Base-by-base conservation (phyloP, 139 green algal species). In the Micractinium sp. region DNA sequence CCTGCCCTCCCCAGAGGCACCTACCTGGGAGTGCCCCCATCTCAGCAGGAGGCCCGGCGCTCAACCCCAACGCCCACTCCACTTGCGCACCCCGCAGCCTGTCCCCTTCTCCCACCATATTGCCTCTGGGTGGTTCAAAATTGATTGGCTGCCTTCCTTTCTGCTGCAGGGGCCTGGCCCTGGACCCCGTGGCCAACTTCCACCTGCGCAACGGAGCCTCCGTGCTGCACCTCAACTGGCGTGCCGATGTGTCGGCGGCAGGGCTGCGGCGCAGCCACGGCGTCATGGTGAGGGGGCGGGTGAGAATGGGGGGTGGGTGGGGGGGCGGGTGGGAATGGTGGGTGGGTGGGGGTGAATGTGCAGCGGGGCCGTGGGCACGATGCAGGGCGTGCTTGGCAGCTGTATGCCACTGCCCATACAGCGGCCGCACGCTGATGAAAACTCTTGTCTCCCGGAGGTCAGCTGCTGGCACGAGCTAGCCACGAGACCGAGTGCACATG, bases 101-200 rank as follows among this genome's bases (percentile, higher is more conserved):
- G 5, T 56, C 47, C 9, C 9, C 47, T 9, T 56, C 47, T 9
- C 47, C 47, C 47, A 56, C 47, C 47, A 56, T 5, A 56, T 56
- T 56, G 47, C 47, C 47, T 56, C 47, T 9, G n/a, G n/a, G n/a
- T n/a, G n/a, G n/a, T n/a, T n/a, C n/a, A n/a, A n/a, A n/a, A 5
- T 9, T 56, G 47, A 5, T 9, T 56, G 7, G 7, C 47, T 56
- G 47, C 47, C 47, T 56, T 9, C 47, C 47, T 5, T 5, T 56
- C 7, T 56, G 47, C 31, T 38, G 36, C 87, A 90, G 86, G 47
- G 85, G 85, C 29, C 89, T 92, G 41, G 95, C 96, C 23, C 92
- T 98, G 81, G 96, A 98, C 86, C 94, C 95, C 23, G 96, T 98
- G 23, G 95, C 95, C 19, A 94, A 97, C 86, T 98, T 98, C 81